These are phyloP conservation scores for Microcyclosporella mali DNA, from an alignment of 2,329 filamentous ascomycete species.

Conservation along the genomic window DNA sequence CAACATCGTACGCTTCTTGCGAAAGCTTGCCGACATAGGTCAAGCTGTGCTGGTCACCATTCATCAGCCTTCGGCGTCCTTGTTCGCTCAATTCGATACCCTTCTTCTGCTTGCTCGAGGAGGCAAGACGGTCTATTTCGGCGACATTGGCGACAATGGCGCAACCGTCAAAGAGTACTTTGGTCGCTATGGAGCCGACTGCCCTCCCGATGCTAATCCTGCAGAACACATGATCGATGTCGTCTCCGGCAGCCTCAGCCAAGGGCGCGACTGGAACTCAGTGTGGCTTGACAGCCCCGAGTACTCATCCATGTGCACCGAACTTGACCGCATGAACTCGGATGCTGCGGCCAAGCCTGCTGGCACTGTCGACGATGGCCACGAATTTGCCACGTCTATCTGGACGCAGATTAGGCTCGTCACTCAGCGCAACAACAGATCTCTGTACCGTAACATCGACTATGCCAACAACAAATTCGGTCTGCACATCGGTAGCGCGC, in stretches of 20 bases:
- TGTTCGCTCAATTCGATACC: constrained; percentile 62
- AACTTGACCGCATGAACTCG: constrained; percentile 37
- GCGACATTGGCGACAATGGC: constrained; percentile 46
- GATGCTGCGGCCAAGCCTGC: constrained; percentile 33
- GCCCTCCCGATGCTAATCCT: constrained; percentile 48
- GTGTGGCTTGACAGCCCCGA: constrained; percentile 39
- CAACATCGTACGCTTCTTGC: constrained; percentile 59
- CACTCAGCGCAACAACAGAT: constrained; percentile 46
- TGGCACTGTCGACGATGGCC: constrained; percentile 36
- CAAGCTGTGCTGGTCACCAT: constrained; percentile 66
- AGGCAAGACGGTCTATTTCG: constrained; percentile 62
- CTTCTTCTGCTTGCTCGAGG: constrained; percentile 60
- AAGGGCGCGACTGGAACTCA: constrained; percentile 39
- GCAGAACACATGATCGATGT: constrained; percentile 49
- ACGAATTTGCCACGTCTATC: constrained; percentile 41
- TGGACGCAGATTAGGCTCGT: constrained; percentile 38
- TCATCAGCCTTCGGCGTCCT: constrained; percentile 59
- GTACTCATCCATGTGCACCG: constrained; percentile 33
- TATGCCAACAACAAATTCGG: constrained; percentile 61
- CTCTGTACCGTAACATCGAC: constrained; percentile 59
- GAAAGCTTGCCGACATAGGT: constrained; percentile 59
- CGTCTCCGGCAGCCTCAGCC: constrained; percentile 41
- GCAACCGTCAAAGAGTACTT: constrained; percentile 45
- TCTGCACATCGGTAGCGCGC: constrained; percentile 46
- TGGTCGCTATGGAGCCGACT: constrained; percentile 47